Conservation (phyloP, 2,329 filamentous ascomycete species). For the Penicillium griseofulvum region DNA sequence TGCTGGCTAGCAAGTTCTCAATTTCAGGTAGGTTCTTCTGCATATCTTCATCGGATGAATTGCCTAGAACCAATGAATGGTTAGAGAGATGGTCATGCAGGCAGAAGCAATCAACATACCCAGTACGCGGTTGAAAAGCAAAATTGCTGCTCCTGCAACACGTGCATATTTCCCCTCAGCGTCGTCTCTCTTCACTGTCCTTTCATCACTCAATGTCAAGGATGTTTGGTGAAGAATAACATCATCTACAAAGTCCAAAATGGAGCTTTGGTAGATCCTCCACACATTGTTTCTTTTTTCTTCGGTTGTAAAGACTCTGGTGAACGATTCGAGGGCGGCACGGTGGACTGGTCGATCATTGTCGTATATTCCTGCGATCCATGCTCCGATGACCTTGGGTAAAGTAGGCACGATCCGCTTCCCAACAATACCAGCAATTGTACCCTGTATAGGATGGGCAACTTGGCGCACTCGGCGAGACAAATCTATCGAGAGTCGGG, state of each 20-base stretch:
- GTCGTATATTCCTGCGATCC: slow-evolving; percentile 87
- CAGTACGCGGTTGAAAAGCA: slow-evolving; percentile 56
- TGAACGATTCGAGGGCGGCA: slow-evolving; percentile 74
- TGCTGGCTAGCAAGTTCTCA: slow-evolving; percentile 63
- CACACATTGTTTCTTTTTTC: slow-evolving; percentile 77
- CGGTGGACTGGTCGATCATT: slow-evolving; percentile 72
- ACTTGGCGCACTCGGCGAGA: slow-evolving; percentile 83
- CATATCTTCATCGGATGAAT: slow-evolving; percentile 49
- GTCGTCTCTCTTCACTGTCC: slow-evolving; percentile 79
- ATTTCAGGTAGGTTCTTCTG: slow-evolving; percentile 62
- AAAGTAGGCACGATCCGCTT: slow-evolving; percentile 82
- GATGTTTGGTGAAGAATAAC: slow-evolving; percentile 75
- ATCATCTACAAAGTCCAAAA: slow-evolving; percentile 77
- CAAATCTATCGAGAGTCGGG: slow-evolving; percentile 85
- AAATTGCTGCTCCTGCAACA: slow-evolving; percentile 63
- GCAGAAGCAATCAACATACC: slow-evolving; percentile 27
- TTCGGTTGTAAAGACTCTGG: slow-evolving; percentile 70
- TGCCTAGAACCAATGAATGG: slow-evolving; percentile 26
- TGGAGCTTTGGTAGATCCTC: slow-evolving; percentile 74
- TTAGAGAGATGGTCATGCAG: neutral
- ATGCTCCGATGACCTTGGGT: slow-evolving; percentile 76
- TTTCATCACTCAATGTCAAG: slow-evolving; percentile 82
- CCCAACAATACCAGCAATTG: slow-evolving; percentile 58
- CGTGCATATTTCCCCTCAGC: slow-evolving; percentile 80
- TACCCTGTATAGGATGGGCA: slow-evolving; percentile 71